Base-by-base conservation (phyloP, 2,329 filamentous ascomycete species). In the Ceratocystis diversiconidia region DNA sequence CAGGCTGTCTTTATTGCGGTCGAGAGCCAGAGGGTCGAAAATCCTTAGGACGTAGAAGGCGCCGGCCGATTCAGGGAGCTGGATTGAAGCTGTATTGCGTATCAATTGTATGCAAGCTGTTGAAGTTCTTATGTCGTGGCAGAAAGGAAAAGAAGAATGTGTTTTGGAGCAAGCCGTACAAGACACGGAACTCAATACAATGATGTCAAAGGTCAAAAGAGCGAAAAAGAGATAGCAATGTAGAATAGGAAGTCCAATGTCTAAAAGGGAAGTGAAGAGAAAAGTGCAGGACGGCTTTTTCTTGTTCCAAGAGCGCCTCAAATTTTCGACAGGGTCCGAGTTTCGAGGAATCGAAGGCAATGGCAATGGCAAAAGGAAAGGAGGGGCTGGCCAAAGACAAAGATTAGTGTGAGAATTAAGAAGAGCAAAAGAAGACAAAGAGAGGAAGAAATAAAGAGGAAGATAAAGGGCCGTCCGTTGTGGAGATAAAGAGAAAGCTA, bases 401-500 rank as follows among this genome's bases (percentile, higher is more conserved):
- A 43, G 43, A 19, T 12, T 10, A 25, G 48, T 52, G 7, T 52
- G 22, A 28, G 48, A 5, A 52, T 25, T 48, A 32, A 36, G 22
- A 50, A 36, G 25, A 41, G 10, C 32, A 36, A 25, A 62, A 50
- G 28, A 62, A 36, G 17, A 36, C 8, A 61, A 43, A 61, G 15
- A 46, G n/a, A 32, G 25, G 7, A 10, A 41, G 30, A 50, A 22
- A 50, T 3, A 50, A 62, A 46, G 30, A 62, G 61, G 44, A 12
- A 32, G 25, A 62, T 22, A 46, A 50, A 52, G 36, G 44, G 46
- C 17, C 43, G 61, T 36, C 17, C 15, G 61, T 22, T 22, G 44
- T 50, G 61, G 46, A 62, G 61, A 50, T 43, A 50, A n/a, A 25
- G 44, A 62, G 30, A 62, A 62, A 32, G 61, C 28, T 7, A n/a